Evolutionary conservation across 345 rosid genomes (phyloP), one percentile per base, ranked within the genome.

Genomic region (Salix brachista): DNA sequence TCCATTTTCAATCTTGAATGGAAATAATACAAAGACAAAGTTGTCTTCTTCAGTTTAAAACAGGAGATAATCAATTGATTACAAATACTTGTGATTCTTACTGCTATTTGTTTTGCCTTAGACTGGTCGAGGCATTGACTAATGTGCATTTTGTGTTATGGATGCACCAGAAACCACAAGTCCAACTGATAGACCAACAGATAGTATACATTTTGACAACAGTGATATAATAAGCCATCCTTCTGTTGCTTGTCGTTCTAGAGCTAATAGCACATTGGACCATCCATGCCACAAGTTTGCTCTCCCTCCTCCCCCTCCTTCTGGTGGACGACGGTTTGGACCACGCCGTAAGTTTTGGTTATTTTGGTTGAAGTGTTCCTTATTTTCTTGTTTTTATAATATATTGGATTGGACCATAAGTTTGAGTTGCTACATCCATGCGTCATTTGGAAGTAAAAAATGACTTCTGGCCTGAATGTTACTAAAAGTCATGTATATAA

Each of bases 231-330:
- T 44, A 73, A 72, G 74, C 60, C 78, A 62, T 80, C 80, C 60
- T 81, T 76, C 87, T 80, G 80, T 82, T 80, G 76, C 75, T 11
- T 69, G 37, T 46, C 79, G 64, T 34, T 61, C 61, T 58, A 19
- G 80, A 30, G 74, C 44, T 23, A 41, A 52, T 54, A 39, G 77
- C 69, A 80, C 71, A 39, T 70, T 67, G 6, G 74, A 44, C 72
- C 97, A 92, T 86, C 94, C 87, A 2, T 94, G 98, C 44, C 71
- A 80, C 65, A 88, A 85, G 50, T 91, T 94, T 82, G 71, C 92
- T 18, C 84, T 89, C 71, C 97, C 97, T 82, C 96, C 97, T 79
- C 97, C 98, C 23, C 95, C 98, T 72, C 95, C 95, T 46, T 85
- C 89, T 80, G 83, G 80, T 82, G 66, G 81, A 65, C 89, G 86